A percentile compares a stretch with the other conserved stretches of the same genome.
These are phyloP conservation scores for Aspergillus thermomutatus DNA, from an alignment of 2,329 filamentous ascomycete genomes.

Conservation along the genomic window DNA sequence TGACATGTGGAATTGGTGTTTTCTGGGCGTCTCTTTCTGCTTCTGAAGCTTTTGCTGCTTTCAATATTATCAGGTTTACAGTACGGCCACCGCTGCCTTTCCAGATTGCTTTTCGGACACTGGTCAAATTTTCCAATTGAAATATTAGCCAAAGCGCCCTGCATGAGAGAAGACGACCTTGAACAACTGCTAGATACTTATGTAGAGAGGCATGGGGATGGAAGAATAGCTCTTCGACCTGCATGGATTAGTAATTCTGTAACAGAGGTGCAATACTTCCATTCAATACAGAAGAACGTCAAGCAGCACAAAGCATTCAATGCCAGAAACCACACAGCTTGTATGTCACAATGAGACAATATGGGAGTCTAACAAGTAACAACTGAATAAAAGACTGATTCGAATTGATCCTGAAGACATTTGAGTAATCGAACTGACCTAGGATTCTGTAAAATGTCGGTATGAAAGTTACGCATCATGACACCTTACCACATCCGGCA, in stretches of 20 bases:
- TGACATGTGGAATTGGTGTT: constrained; percentile 17
- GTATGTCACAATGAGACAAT: neutral
- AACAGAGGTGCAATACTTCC: neutral
- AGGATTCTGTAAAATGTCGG: neutral
- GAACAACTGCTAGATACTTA: neutral
- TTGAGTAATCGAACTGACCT: neutral
- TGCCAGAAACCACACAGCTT: neutral
- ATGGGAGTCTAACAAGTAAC: neutral
- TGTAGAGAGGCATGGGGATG: neutral
- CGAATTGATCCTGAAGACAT: neutral
- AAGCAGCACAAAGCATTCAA: neutral
- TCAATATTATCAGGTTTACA: neutral
- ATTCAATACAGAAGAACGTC: neutral
- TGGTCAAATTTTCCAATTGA: neutral
- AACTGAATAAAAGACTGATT: neutral
- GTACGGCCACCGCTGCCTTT: neutral
- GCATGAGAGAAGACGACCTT: neutral
- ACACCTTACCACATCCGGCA: constrained; percentile 25
- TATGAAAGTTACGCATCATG: neutral
- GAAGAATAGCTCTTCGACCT: neutral
- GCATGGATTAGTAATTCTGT: neutral
- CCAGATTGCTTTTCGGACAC: neutral
- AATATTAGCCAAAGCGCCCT: neutral
- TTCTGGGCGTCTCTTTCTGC: neutral
- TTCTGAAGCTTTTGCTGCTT: neutral